Evolutionary conservation across 1,139 yeast species (phyloP), one percentile per base, ranked within the genome.

Genomic region (Geotrichum carabidarum): DNA sequence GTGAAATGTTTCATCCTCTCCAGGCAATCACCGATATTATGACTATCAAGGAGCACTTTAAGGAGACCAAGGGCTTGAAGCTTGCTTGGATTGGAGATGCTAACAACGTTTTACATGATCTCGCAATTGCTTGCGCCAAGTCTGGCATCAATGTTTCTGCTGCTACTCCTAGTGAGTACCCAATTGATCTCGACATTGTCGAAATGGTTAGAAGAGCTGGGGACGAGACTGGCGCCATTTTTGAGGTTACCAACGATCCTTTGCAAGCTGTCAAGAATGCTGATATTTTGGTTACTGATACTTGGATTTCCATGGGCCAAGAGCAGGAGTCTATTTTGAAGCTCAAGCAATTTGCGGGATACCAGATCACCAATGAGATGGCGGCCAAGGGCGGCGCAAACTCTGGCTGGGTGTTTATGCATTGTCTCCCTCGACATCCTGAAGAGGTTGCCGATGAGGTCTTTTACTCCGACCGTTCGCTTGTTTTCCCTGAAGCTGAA

Each of bases 301-400:
- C 99, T 4, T 93, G 96, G 84, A 83, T 93, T 38, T 91, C 98
- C 0, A 93, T 93, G 99, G 99, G 99, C 57, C 93, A 93, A 74
- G 99, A 93, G 70, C 73, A 79, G 7, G 93, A 91, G 69, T 86
- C 82, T 62, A 76, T 70, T 47, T 75, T 77, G 57, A 87, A 91
- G 60, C 74, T 93, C 63, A 76, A 83, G 67, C 93, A 89, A 71
- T 93, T 93, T 69, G 78, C 76, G 7, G 96, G 95, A 1, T 93
- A 83, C 76, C 96, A 89, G 72, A 84, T 93, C 59, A 84, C 90
- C 38, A 71, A 75, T 35, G 82, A 82, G 40, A 76, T 91, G 76
- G 80, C 86, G 31, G 57, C 65, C 6, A 76, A 80, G 8, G 93
- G 51, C 15, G 53, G 56, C 14, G 57, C 58, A 8, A 47, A 47